Conservation (phyloP, 2,329 filamentous ascomycete genomes). For the Colletotrichum spaethianum region DNA sequence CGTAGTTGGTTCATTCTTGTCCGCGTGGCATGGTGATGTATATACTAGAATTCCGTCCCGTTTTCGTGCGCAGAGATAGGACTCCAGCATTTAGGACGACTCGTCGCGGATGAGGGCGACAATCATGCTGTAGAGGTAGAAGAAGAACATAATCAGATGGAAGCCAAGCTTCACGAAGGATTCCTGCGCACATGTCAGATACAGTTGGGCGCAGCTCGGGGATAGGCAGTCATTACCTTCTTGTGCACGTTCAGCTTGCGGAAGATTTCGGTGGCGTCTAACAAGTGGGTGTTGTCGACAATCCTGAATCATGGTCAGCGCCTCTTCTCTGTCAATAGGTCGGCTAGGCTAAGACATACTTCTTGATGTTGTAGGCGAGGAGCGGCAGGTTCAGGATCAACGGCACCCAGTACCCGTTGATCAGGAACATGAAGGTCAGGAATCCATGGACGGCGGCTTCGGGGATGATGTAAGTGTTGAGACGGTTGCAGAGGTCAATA, state of each 20-base stretch:
- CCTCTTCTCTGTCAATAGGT: not conserved
- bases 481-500: slow-evolving; percentile 99
- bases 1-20: slow-evolving; percentile 11
- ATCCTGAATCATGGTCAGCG: slow-evolving; percentile 73
- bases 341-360: slow-evolving; percentile 73
- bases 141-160: slow-evolving; percentile 99
- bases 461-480: slow-evolving; percentile 99
- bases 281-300: slow-evolving; percentile 94
- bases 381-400: slow-evolving; percentile 93
- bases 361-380: slow-evolving; percentile 95
- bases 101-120: slow-evolving; percentile 98
- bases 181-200: slow-evolving; percentile 73
- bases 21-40: slow-evolving; percentile 31
- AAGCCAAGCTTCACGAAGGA: slow-evolving; percentile 99
- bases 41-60: slow-evolving; percentile 41
- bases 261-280: slow-evolving; percentile 99
- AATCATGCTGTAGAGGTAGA: slow-evolving; percentile 99
- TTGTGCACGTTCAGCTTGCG: slow-evolving; percentile 99
- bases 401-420: slow-evolving; percentile 99
- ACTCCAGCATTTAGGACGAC: slow-evolving; percentile 74
- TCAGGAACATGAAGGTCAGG: slow-evolving; percentile 94
- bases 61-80: slow-evolving; percentile 28
- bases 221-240: slow-evolving; percentile 74
- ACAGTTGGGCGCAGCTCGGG: too few species aligned
- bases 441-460: slow-evolving; percentile 98